Evolutionary conservation across 1,139 yeast genomes (phyloP).

Genomic region (Scheffersomyces stambukii): DNA sequence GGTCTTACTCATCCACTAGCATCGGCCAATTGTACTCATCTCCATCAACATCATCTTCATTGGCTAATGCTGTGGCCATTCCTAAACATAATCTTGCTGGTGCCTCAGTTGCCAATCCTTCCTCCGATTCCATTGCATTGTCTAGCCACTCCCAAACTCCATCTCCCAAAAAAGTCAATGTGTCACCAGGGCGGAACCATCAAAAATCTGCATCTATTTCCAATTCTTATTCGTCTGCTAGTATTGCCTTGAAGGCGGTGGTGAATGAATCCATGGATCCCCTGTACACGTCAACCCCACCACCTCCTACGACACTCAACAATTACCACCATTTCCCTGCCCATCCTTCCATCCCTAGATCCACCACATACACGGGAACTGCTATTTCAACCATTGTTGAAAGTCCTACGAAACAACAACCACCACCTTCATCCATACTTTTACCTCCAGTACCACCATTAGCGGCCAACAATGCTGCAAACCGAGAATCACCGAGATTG

Average conservation of each 20-base stretch:
- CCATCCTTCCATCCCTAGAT: slow-evolving; percentile 20
- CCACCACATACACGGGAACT: slow-evolving; percentile 41
- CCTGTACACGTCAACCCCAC: slow-evolving; percentile 17
- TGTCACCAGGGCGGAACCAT: slow-evolving; percentile 25
- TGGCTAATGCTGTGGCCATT: slow-evolving; percentile 43
- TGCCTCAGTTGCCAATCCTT: slow-evolving; percentile 8
- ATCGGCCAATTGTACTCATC: slow-evolving; percentile 39
- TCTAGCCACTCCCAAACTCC: slow-evolving; percentile 13
- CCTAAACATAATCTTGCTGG: slow-evolving; percentile 12
- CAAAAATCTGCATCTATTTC: slow-evolving; percentile 34
- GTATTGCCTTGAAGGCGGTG: slow-evolving; percentile 64
- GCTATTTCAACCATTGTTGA: slow-evolving; percentile 43
- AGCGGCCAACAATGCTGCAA: slow-evolving; percentile 10
- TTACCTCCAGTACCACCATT: slow-evolving; percentile 4
- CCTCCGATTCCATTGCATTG: slow-evolving; percentile 6
- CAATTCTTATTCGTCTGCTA: slow-evolving; percentile 46
- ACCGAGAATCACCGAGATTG: slow-evolving; percentile 25
- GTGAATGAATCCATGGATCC: slow-evolving; percentile 47
- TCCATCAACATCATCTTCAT: slow-evolving; percentile 52
- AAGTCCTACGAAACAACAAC: slow-evolving; percentile 31
- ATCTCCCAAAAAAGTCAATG: slow-evolving; percentile 13
- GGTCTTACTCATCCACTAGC: slow-evolving; percentile 44
- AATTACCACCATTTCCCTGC: too few species aligned
- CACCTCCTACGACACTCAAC: slow-evolving; percentile 8
- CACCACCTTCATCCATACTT: too few species aligned